Conservation (phyloP, 2,329 filamentous ascomycete genomes). For the Didymellaceae sp. region DNA sequence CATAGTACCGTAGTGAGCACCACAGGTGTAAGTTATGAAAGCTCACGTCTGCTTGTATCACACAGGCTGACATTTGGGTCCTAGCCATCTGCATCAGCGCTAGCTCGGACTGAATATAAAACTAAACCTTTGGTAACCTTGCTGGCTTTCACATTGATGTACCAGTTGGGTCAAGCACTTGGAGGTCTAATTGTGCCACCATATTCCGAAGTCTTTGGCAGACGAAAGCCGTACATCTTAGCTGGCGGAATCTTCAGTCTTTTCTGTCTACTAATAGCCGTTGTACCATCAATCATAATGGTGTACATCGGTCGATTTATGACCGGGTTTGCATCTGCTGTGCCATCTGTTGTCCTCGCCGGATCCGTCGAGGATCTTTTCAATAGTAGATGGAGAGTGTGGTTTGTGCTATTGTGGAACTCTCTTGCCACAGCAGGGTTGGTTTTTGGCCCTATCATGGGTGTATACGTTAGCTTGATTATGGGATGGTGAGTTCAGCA, state of each 20-base stretch:
- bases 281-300: not conserved
- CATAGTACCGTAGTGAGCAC: constrained; percentile 2
- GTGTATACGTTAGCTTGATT: not conserved
- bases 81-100: not conserved
- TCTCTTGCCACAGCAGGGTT: not conserved
- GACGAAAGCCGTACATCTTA: constrained; percentile 4
- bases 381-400: not conserved
- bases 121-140: not conserved
- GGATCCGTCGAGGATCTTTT: not conserved
- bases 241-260: constrained; percentile 1
- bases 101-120: not conserved
- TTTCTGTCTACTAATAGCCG: not conserved
- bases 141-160: constrained; percentile 7
- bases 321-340: not conserved
- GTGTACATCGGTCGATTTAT: constrained; percentile 1
- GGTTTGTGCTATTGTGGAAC: constrained; percentile 1
- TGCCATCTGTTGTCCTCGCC: constrained; percentile 2
- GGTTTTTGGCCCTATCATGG: not conserved
- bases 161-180: not conserved
- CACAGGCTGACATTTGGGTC: not conserved
- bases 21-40: constrained; percentile 1
- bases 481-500: constrained; percentile 2
- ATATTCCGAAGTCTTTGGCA: constrained; percentile 6
- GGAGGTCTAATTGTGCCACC: not conserved
- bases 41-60: not conserved